phyloP scores from a whole-genome alignment of 179 eudicot genomes.

The Actinidia polygama region DNA sequence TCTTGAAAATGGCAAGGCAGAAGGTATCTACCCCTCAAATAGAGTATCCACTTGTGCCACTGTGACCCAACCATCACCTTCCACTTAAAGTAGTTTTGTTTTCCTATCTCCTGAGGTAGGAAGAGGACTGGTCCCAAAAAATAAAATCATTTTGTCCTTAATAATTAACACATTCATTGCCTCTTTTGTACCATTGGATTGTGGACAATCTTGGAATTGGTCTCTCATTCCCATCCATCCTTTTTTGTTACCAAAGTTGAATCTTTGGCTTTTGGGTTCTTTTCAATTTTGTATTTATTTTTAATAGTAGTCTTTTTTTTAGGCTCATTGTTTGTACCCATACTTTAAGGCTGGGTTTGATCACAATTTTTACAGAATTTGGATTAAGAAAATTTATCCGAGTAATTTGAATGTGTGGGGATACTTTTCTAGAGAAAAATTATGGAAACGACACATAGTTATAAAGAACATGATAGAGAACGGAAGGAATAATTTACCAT shows the following conservation, averaged over 20 bases:
- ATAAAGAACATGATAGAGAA: too few species aligned
- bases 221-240: background rate
- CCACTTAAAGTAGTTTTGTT: constrained; percentile 5
- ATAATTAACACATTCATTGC: background rate
- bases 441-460: too few species aligned
- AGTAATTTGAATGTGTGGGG: too few species aligned
- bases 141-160: background rate
- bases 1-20: constrained; percentile 9
- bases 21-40: background rate
- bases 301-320: too few species aligned
- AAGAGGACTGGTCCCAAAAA: constrained; percentile 9
- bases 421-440: too few species aligned
- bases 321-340: too few species aligned
- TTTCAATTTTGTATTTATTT: too few species aligned
- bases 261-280: too few species aligned
- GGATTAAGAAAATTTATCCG: too few species aligned
- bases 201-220: background rate
- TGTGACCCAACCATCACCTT: constrained; percentile 12
- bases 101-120: background rate
- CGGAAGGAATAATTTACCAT: too few species aligned
- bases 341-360: background rate
- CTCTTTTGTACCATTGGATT: background rate
- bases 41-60: constrained; percentile 3
- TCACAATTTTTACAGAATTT: too few species aligned
- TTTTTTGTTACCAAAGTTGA: background rate